Conservation (phyloP, 345 rosid species). For the Capsella bursapastoris region DNA sequence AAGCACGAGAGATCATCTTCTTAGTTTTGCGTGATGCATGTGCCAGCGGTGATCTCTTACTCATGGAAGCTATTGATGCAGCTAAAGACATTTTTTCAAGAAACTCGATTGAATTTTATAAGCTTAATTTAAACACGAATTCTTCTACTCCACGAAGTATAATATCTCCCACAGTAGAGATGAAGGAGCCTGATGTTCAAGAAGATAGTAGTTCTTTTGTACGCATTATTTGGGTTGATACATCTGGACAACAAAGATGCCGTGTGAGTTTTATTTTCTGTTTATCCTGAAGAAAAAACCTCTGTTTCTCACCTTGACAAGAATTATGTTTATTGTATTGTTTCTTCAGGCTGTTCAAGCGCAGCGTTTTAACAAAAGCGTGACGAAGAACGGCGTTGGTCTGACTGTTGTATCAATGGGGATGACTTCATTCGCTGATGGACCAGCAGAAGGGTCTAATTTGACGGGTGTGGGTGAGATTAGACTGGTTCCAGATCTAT, state of each 20-base stretch:
- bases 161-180: conserved; percentile 33
- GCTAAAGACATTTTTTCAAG: conserved; percentile 73
- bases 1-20: conserved; percentile 76
- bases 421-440: conserved; percentile 78
- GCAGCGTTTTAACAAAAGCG: conserved; percentile 66
- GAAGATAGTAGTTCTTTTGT: conserved; percentile 55
- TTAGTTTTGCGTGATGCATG: conserved; percentile 76
- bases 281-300: background rate
- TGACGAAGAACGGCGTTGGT: conserved; percentile 77
- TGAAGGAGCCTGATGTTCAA: conserved; percentile 38
- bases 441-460: conserved; percentile 77
- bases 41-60: conserved; percentile 67
- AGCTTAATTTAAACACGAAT: conserved; percentile 47
- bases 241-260: conserved; percentile 95
- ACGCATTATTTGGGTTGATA: conserved; percentile 88
- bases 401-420: conserved; percentile 84
- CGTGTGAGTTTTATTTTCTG: conserved; percentile 59
- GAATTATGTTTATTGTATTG: background rate
- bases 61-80: conserved; percentile 84
- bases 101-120: conserved; percentile 73
- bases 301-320: background rate
- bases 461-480: conserved; percentile 86
- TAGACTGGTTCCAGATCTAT: conserved; percentile 85
- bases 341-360: conserved; percentile 77
- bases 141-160: conserved; percentile 41